Evolutionary conservation across 495 filamentous ascomycete species (phyloP).

Genomic region (Lichenothelia convexa): DNA sequence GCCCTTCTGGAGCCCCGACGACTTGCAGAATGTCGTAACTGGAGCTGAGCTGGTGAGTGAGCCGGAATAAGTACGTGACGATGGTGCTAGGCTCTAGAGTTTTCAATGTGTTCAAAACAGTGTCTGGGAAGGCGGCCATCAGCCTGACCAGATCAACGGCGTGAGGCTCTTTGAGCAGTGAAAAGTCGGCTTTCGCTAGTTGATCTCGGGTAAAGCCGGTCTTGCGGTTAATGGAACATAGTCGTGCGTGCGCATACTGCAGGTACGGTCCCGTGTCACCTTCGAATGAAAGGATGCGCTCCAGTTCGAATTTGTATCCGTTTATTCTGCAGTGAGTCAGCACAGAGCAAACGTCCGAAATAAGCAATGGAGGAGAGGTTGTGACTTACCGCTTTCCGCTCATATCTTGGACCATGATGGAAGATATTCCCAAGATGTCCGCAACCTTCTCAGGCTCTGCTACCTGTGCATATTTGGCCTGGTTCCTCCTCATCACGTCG

Average conservation of each 20-base stretch:
- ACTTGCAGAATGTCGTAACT: constrained; percentile 23
- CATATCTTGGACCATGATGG: constrained; percentile 60
- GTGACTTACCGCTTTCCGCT: constrained; percentile 41
- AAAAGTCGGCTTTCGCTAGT: constrained; percentile 33
- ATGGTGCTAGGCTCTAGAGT: constrained; percentile 45
- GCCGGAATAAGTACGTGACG: constrained; percentile 25
- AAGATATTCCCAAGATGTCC: constrained; percentile 40
- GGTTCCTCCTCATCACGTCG: constrained; percentile 49
- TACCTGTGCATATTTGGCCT: constrained; percentile 46
- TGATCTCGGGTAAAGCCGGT: constrained; percentile 26
- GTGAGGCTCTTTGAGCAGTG: constrained; percentile 36
- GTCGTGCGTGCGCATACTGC: constrained; percentile 50
- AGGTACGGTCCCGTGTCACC: constrained; percentile 54
- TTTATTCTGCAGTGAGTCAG: constrained; percentile 34
- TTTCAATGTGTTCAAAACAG: constrained; percentile 40
- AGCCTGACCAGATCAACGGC: constrained; percentile 39
- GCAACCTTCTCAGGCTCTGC: constrained; percentile 36
- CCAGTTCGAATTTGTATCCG: constrained; percentile 49
- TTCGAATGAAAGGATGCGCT: constrained; percentile 51
- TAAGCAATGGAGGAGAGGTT: neutral
- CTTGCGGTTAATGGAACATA: constrained; percentile 43
- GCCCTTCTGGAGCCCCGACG: constrained; percentile 17
- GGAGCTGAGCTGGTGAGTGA: constrained; percentile 19
- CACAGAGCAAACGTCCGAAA: constrained; percentile 7
- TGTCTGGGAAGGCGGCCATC: constrained; percentile 44